Evolutionary conservation across 805 yeast species (phyloP), one percentile per base, ranked within the genome.

Genomic region (Yarrowia hollandica): DNA sequence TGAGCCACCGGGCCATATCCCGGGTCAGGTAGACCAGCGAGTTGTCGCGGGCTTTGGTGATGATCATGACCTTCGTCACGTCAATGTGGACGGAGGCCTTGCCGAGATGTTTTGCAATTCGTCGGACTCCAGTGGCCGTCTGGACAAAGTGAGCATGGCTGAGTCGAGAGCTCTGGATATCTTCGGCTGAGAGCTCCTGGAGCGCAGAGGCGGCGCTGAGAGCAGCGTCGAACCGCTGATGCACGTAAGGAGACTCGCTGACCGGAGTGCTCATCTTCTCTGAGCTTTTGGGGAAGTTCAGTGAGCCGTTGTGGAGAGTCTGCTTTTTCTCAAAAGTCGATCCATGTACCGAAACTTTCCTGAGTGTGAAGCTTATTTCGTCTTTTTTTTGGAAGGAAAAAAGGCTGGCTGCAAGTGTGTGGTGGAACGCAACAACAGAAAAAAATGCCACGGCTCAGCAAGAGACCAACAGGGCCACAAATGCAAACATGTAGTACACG

Each of bases 11-110:
- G 0, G 89, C 84, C 64, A 90, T 75, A 66, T 88, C 94, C 60
- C 92, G 77, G 0, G 96, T 88, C 44, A 89, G 74, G 66, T 82
- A 84, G 6, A 87, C 82, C 56, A 90, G 73, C 6, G 90, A 83
- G 65, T 86, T 84, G 69, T 90, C 97, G 59, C 95, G 78, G 1
- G 95, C 94, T 70, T 90, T 90, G n/a, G 96, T 90, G 16, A 90
- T 90, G 12, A 90, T 82, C 82, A 90, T 79, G 16, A 90, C 82
- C 15, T 88, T 82, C 42, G 79, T 79, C 16, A 87, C 83, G 59
- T 85, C 84, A 18, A 90, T 71, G 65, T 83, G 84, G 23, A 90
- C 62, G 26, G 62, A 50, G 12, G 70, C 67, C 60, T 62, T 60
- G 19, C 70, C 70, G 12, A 66, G 63, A 46, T 66, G 63, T 48